A percentile compares a stretch with the other conserved stretches of the same genome.
phyloP scores from a whole-genome alignment of 2,329 filamentous ascomycete species.

The Hypoxylon sp. region DNA sequence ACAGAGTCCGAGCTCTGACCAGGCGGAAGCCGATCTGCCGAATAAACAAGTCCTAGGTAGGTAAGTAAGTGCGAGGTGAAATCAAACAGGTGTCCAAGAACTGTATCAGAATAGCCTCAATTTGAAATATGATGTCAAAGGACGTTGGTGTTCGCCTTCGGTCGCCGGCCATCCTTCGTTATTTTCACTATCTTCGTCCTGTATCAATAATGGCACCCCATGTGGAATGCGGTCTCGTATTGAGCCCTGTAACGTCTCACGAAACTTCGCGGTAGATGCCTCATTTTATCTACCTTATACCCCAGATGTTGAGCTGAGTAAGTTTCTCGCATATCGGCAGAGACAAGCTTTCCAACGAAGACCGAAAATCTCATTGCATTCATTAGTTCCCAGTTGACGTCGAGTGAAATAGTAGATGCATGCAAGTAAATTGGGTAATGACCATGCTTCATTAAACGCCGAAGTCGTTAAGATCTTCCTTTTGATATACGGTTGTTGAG shows the following conservation, averaged over 20 bases:
- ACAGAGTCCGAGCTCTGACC: conserved; percentile 23
- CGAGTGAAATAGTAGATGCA: background rate
- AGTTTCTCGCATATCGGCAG: conserved; percentile 4
- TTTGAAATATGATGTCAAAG: background rate
- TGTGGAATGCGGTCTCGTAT: background rate
- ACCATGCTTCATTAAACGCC: background rate
- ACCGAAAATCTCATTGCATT: conserved; percentile 1
- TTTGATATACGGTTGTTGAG: background rate
- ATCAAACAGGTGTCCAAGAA: background rate
- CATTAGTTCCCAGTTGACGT: background rate
- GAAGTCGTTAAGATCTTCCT: background rate
- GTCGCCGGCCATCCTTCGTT: conserved; percentile 15
- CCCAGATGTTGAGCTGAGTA: conserved; percentile 13
- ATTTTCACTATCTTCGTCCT: background rate
- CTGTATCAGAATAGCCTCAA: conserved; percentile 5
- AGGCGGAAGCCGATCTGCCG: conserved; percentile 27
- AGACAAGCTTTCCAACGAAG: conserved; percentile 1
- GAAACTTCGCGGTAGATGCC: background rate
- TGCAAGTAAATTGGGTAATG: background rate
- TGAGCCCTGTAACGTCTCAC: conserved; percentile 16
- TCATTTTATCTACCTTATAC: background rate
- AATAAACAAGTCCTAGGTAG: conserved; percentile 24
- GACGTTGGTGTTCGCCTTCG: background rate
- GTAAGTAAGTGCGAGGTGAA: conserved; percentile 17
- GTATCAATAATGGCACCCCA: background rate